Conservation (phyloP, 495 filamentous ascomycete species). For the Bacidia rubella region DNA sequence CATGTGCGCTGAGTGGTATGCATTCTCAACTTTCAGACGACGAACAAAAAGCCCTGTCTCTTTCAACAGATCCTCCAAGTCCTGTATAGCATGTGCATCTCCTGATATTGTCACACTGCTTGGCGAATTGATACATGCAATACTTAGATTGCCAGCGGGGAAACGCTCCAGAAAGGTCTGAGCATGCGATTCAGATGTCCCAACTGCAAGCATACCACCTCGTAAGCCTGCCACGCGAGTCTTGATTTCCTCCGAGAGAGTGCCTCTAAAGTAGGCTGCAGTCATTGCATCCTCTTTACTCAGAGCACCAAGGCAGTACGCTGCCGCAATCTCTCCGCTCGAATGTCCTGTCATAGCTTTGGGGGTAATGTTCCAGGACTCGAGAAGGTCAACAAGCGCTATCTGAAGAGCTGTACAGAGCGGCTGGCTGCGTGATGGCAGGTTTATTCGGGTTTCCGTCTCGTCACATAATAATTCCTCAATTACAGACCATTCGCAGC, state of each 20-base stretch:
- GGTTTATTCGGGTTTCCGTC: conserved; percentile 15
- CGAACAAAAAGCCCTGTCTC: conserved; percentile 24
- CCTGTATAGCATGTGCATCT: conserved; percentile 17
- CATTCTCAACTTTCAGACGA: conserved; percentile 28
- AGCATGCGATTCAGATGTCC: conserved; percentile 15
- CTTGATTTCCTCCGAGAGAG: conserved; percentile 12
- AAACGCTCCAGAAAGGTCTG: conserved; percentile 16
- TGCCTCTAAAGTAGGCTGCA: conserved; percentile 22
- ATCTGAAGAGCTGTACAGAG: conserved; percentile 32
- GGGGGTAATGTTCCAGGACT: conserved; percentile 23
- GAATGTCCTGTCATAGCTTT: conserved; percentile 28
- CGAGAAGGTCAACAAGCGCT: conserved; percentile 28
- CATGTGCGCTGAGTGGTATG: conserved; percentile 37
- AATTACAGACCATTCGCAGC: conserved; percentile 19
- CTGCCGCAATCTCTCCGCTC: conserved; percentile 30
- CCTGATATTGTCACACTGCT: conserved; percentile 27
- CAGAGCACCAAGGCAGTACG: conserved; percentile 22
- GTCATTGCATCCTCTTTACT: conserved; percentile 19
- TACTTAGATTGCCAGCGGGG: conserved; percentile 4
- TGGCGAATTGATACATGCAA: conserved; percentile 29
- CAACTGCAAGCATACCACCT: conserved; percentile 28
- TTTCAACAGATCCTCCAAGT: conserved; percentile 21
- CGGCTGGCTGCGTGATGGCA: conserved; percentile 25
- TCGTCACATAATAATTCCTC: conserved; percentile 8
- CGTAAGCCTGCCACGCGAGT: not conserved